These are phyloP conservation scores for Mycena floridula DNA, from an alignment of 768 basidiomycete genomes.

Conservation along the genomic window DNA sequence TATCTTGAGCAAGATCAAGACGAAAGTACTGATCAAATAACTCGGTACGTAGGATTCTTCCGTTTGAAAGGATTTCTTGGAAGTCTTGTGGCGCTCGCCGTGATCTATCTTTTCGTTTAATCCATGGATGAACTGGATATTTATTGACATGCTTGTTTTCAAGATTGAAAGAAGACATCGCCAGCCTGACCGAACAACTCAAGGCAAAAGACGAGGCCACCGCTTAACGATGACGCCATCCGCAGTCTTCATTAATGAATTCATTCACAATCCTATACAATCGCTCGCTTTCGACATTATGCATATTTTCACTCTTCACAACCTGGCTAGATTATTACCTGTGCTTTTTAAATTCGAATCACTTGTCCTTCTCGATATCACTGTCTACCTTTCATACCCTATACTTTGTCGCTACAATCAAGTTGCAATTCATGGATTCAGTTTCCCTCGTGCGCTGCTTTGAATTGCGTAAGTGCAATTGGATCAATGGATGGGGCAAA, in stretches of 20 bases:
- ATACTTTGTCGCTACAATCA: too few species aligned
- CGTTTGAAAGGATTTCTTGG: conserved; percentile 51
- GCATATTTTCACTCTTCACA: background rate
- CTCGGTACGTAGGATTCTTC: conserved; percentile 68
- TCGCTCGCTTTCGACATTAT: background rate
- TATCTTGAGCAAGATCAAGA: conserved; percentile 78
- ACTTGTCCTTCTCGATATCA: background rate
- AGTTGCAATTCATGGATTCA: too few species aligned
- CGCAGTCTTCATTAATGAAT: too few species aligned
- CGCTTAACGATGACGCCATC: conserved; percentile 10
- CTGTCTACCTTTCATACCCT: background rate
- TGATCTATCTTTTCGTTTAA: conserved; percentile 49
- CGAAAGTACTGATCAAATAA: conserved; percentile 67
- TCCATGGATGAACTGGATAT: conserved; percentile 22
- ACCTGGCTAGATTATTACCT: background rate
- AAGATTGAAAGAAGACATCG: conserved; percentile 69
- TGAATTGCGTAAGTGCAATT: too few species aligned
- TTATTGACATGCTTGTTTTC: conserved; percentile 30
- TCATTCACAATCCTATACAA: too few species aligned
- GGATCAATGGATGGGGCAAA: too few species aligned
- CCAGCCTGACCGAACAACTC: conserved; percentile 36
- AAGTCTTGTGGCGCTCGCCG: conserved; percentile 45
- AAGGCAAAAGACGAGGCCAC: conserved; percentile 22
- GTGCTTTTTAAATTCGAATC: background rate
- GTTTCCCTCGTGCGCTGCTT: too few species aligned